phyloP scores from a whole-genome alignment of 139 green algal genomes.

The Coccomyxa sp. region DNA sequence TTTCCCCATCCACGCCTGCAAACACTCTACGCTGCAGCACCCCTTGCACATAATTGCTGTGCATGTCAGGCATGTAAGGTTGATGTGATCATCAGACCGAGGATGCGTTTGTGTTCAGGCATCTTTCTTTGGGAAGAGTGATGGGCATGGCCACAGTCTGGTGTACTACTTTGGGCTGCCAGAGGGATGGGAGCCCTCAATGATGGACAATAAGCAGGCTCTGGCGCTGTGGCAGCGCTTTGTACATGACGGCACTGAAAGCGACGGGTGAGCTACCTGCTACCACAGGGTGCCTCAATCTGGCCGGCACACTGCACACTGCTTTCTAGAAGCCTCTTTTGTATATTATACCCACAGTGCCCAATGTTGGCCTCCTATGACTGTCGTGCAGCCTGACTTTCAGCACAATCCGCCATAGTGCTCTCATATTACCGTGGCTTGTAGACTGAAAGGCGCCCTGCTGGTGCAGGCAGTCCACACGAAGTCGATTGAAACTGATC shows the following conservation, averaged over 20 bases:
- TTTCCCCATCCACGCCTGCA: background rate
- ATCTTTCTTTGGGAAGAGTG: background rate
- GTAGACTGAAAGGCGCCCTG: no score
- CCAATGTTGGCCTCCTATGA: no score
- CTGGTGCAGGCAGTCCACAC: slow-evolving; percentile 35
- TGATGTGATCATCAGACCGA: no score
- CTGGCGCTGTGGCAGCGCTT: slow-evolving; percentile 69
- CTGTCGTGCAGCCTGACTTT: background rate
- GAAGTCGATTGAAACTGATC: slow-evolving; percentile 85
- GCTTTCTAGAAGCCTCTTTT: no score
- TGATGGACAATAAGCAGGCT: slow-evolving; percentile 34
- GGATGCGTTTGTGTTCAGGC: background rate
- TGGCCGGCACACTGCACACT: no score
- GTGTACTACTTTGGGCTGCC: slow-evolving; percentile 70
- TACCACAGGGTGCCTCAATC: no score
- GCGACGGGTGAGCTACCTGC: slow-evolving; percentile 43
- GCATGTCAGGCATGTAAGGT: background rate
- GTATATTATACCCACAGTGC: no score
- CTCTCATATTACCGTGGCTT: no score
- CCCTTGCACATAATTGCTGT: background rate
- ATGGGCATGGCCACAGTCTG: background rate
- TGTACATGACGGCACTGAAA: slow-evolving; percentile 60
- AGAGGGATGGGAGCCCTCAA: slow-evolving; percentile 56
- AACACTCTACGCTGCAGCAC: background rate
- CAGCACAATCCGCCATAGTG: background rate